Conservation (phyloP, 2,329 filamentous ascomycete species). For the Rosellinia necatrix region DNA sequence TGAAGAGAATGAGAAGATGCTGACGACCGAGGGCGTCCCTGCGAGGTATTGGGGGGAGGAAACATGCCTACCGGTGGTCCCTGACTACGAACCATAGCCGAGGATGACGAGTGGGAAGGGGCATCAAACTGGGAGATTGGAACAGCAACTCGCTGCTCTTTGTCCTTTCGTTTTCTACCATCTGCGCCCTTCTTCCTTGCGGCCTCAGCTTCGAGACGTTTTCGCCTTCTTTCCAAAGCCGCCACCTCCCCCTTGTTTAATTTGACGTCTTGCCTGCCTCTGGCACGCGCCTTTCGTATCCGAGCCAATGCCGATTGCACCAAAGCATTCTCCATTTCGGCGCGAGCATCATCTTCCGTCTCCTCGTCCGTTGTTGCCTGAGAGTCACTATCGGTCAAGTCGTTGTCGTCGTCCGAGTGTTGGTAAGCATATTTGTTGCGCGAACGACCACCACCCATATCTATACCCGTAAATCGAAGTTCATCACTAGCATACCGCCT, state of each 20-base stretch:
- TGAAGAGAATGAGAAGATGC: slow-evolving; percentile 48
- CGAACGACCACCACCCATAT: slow-evolving; percentile 53
- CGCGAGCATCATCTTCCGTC: slow-evolving; percentile 58
- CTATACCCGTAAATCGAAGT: slow-evolving; percentile 64
- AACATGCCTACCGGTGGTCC: slow-evolving; percentile 58
- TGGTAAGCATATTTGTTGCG: slow-evolving; percentile 46
- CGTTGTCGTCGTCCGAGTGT: slow-evolving; percentile 52
- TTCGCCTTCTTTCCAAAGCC: slow-evolving; percentile 72
- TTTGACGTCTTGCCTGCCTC: slow-evolving; percentile 78
- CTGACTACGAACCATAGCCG: slow-evolving; percentile 44
- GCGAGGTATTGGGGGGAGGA: slow-evolving; percentile 50
- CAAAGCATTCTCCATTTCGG: slow-evolving; percentile 71
- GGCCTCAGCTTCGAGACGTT: slow-evolving; percentile 58
- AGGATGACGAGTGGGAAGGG: slow-evolving; percentile 46
- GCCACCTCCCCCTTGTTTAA: slow-evolving; percentile 80
- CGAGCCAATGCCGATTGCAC: slow-evolving; percentile 79
- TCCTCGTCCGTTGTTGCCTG: slow-evolving; percentile 55
- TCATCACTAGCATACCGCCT: slow-evolving; percentile 63
- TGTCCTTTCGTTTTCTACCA: slow-evolving; percentile 46
- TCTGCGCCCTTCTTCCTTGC: slow-evolving; percentile 47
- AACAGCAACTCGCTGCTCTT: slow-evolving; percentile 56
- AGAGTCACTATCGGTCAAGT: slow-evolving; percentile 55
- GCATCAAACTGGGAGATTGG: slow-evolving; percentile 58
- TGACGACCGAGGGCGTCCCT: slow-evolving; percentile 49
- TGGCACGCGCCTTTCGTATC: slow-evolving; percentile 76